These are phyloP conservation scores for Kwoniella mangroviensis DNA, from an alignment of 768 basidiomycete species.

Conservation along the genomic window DNA sequence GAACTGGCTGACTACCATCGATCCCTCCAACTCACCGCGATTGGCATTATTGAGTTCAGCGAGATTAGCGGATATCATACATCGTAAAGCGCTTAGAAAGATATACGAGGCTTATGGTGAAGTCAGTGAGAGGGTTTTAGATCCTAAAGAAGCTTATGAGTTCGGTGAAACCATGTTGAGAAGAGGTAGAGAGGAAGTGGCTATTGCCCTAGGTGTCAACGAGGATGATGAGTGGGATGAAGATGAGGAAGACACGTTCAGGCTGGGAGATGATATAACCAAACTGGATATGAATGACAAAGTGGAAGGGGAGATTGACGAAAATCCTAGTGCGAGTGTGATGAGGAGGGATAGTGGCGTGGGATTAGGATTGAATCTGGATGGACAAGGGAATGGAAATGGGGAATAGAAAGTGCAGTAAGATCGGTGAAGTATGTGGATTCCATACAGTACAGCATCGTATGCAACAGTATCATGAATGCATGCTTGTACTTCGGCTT, in stretches of 20 bases:
- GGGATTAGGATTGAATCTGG: slow-evolving; percentile 13
- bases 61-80: slow-evolving; percentile 70
- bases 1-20: slow-evolving; percentile 78
- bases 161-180: slow-evolving; percentile 85
- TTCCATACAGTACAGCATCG: too few species aligned
- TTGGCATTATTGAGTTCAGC: slow-evolving; percentile 75
- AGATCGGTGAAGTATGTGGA: background rate
- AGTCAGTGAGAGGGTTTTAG: slow-evolving; percentile 77
- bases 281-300: background rate
- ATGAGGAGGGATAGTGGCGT: slow-evolving; percentile 10
- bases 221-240: slow-evolving; percentile 21
- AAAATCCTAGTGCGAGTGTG: background rate
- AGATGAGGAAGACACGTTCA: background rate
- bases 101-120: slow-evolving; percentile 72
- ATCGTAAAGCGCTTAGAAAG: slow-evolving; percentile 72
- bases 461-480: too few species aligned
- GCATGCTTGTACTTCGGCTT: too few species aligned
- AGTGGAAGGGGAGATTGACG: background rate
- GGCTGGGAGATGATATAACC: background rate
- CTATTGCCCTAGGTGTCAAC: slow-evolving; percentile 45
- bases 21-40: slow-evolving; percentile 75
- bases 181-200: slow-evolving; percentile 59
- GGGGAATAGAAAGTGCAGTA: background rate
- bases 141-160: slow-evolving; percentile 80
- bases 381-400: background rate